Base-by-base conservation (phyloP, 805 yeast genomes). In the Metschnikowia matae region DNA sequence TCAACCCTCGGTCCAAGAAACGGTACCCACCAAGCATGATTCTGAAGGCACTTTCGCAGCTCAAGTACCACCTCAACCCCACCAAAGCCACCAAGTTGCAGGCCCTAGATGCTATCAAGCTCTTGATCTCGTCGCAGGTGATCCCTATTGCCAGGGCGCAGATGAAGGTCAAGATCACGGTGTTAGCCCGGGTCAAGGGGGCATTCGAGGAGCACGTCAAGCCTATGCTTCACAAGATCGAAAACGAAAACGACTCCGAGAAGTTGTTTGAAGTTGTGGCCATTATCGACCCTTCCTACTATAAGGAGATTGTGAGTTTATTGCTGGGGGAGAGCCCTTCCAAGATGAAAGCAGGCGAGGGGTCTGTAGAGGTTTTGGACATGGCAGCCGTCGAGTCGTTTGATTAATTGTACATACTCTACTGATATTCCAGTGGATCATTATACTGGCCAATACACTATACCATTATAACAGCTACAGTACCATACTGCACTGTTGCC, bases 21-120 rank as follows among this genome's bases (percentile, higher is more conserved):
- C 83, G 97, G 62, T 94, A 94, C 62, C 96, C 99, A 0, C 94
- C 96, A 10, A 81, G 96, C 0, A 91, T 94, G 85, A 87, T 94
- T 51, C 94, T 88, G 55, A 94, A 94, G 69, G 88, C 91, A 0
- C 71, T 94, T 49, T 75, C 77, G 39, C 88, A 86, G 59, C 67
- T 90, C 47, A 91, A 89, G 56, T 89, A 87, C 67, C 90, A 89
- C 64, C 78, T 88, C 56, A 82, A 82, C 17, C 78, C 91, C 20
- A 79, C 78, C 46, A 86, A 85, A 57, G 78, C 88, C 6, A 87
- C 96, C 29, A 94, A 94, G 67, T 76, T 79, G 11, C 97, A 90
- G 65, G 97, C 98, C 0, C 70, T 94, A 42, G 98, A 94, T 49
- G 97, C 96, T 3, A 91, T 94, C 56, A 87, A 82, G 62, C 64